A percentile compares a stretch with the other conserved stretches of the same genome.
These are phyloP conservation scores for Wickerhamomyces hampshirensis DNA, from an alignment of 805 yeast genomes.

Conservation along the genomic window DNA sequence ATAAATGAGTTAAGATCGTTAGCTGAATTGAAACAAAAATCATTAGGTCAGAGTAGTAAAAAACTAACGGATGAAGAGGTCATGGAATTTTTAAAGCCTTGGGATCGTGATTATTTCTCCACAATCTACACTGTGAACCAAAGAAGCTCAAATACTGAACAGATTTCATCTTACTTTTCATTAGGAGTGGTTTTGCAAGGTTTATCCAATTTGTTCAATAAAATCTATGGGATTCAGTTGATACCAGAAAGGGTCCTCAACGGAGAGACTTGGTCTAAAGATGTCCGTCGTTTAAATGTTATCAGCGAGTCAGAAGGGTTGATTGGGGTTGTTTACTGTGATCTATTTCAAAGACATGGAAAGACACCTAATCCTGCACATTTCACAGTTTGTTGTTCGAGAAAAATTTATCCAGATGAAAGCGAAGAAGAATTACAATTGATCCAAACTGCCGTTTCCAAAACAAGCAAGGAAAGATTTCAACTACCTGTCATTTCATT, in stretches of 20 bases:
- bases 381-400: slow-evolving; percentile 92
- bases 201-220: slow-evolving; percentile 61
- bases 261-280: slow-evolving; percentile 88
- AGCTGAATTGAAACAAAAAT: slow-evolving; percentile 33
- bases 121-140: slow-evolving; percentile 28
- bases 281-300: slow-evolving; percentile 79
- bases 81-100: slow-evolving; percentile 57
- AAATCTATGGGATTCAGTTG: slow-evolving; percentile 72
- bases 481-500: slow-evolving; percentile 90
- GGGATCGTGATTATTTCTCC: slow-evolving; percentile 81
- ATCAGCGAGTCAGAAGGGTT: slow-evolving; percentile 57
- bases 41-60: slow-evolving; percentile 18
- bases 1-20: slow-evolving; percentile 51
- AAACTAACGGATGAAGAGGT: slow-evolving; percentile 34
- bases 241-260: slow-evolving; percentile 54
- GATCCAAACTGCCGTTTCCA: slow-evolving; percentile 31
- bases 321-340: slow-evolving; percentile 83
- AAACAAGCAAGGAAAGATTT: slow-evolving; percentile 39
- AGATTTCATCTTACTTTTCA: slow-evolving; percentile 70
- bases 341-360: slow-evolving; percentile 72
- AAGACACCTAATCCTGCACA: slow-evolving; percentile 89
- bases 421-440: slow-evolving; percentile 31
- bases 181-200: slow-evolving; percentile 86
- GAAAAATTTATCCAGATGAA: slow-evolving; percentile 62
- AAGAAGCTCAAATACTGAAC: slow-evolving; percentile 34